Evolutionary conservation across 345 rosid genomes (phyloP), one percentile per base, ranked within the genome.

Genomic region (Pugionium dolabratum): DNA sequence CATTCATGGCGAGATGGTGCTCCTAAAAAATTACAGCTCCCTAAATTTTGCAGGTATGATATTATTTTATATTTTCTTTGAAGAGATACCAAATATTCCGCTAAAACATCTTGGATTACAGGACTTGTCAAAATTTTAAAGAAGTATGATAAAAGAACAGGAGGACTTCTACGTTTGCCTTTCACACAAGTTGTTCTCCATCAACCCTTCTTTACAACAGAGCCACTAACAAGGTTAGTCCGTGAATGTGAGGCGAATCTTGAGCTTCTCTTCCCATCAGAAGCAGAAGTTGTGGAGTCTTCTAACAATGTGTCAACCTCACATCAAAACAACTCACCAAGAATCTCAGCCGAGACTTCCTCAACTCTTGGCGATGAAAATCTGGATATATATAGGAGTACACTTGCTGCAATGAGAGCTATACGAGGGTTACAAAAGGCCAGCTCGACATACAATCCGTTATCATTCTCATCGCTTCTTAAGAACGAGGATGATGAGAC

Each of bases 1-100:
- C 45, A 89, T 92, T 67, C 98, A 92, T 46, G 96, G 96, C 56
- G 89, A 92, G 80, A 91, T 91, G 97, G 96, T 91, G 62, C 97
- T 91, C 59, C 83, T 91, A 0, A 86, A 91, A 83, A 88, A 86
- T 75, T 91, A 91, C 64, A 88, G 96, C 76, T 86, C 98, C 69
- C 79, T 92, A 4, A 92, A 89, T 70, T 89, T 92, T 71, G 96
- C 95, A 79, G 98, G 98, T 89, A 74, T 9, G 3, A 10, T 43
- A 5, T 5, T 26, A 29, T 5, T 0, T 33, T 18, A 7, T 5
- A 41, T 30, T 29, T 9, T 6, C 5, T 27, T 32, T 31, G 0
- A 18, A 18, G 18, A 18, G 18, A 18, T 18, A 2, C 33, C 9
- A 7, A 28, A 44, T 7, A 10, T 3, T 42, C 7, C 47, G 51